Evolutionary conservation across 192 early-diverging fungal genomes (phyloP), one percentile per base, ranked within the genome.

Genomic region (Coemansia sp.): DNA sequence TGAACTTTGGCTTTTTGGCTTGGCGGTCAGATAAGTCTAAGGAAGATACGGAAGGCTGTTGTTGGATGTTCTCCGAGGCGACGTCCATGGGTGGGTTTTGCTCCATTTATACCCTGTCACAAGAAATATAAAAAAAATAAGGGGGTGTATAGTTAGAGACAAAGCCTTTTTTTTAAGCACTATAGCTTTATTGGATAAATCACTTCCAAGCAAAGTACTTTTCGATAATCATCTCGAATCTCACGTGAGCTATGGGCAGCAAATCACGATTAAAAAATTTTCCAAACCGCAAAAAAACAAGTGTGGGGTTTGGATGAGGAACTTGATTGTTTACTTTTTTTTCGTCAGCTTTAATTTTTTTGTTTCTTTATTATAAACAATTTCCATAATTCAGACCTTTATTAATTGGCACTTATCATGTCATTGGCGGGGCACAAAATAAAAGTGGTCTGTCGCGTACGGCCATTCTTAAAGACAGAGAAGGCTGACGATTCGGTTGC

Each of bases 371-470:
- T n/a, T 38, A 68, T 34, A 68, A 27, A 22, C 27, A 38, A 27
- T 46, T 58, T 60, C 31, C 24, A 24, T 68, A n/a, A 27, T 64
- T 34, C 15, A 8, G 49, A 38, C 0, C 50, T 39, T 60, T 39
- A 13, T 52, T 29, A 53, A 55, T 47, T 24, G 9, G 5, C 43
- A 5, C 43, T 44, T 60, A 34, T 31, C 2, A 82, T 82, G 80
- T 43, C 72, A 22, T 41, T 8, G 16, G 13, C 34, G 12, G 74
- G 63, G 29, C 66, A 87, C 70, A 88, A 87, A 76, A 79, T 89
- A 68, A 87, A 87, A 53, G 84, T 88, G 22, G 78, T 88, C 24
- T 88, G 88, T 50, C 84, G 88, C 16, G 83, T 89, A 24, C 84
- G 88, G n/a, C 88, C 88, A 20, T 88, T 89, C 62, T 69, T 88